phyloP scores from a whole-genome alignment of 257 asterid species.

The Przewalskia tangutica region DNA sequence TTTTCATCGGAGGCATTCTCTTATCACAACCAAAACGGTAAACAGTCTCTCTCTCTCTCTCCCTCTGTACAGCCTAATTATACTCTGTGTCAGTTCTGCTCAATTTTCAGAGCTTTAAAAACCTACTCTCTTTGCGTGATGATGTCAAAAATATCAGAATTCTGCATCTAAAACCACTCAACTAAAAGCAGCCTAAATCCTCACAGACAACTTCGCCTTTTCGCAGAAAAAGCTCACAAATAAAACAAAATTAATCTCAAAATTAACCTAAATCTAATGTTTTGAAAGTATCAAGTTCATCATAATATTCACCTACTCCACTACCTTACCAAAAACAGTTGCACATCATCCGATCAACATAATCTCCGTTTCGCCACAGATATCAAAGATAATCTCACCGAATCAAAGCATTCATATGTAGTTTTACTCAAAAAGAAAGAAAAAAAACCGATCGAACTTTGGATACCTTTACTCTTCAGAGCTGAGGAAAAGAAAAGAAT shows the following conservation, averaged over 20 bases:
- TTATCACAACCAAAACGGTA: background rate
- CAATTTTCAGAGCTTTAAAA: background rate
- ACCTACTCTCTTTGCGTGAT: background rate
- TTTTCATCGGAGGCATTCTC: conserved; percentile 48
- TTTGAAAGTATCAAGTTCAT: background rate
- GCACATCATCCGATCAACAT: conserved; percentile 16
- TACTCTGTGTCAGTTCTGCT: background rate
- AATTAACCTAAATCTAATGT: background rate
- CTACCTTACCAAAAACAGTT: conserved; percentile 5
- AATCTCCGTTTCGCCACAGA: background rate
- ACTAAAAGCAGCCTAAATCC: background rate
- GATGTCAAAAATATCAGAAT: background rate
- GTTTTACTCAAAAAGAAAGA: background rate
- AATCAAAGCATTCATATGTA: background rate
- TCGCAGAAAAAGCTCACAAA: background rate
- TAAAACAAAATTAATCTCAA: background rate
- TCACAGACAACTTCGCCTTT: background rate
- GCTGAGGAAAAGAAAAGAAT: conserved; percentile 2
- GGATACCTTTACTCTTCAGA: background rate
- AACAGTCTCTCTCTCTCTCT: conserved; percentile 9
- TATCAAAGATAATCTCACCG: conserved; percentile 4
- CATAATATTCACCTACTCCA: background rate
- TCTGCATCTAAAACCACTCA: background rate
- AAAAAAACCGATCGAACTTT: background rate
- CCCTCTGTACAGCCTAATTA: background rate